Percentiles rank a stretch among this genome's conserved stretches.
phyloP scores from a whole-genome alignment of 805 yeast species.

The Wickerhamomyces rabaulensis region DNA sequence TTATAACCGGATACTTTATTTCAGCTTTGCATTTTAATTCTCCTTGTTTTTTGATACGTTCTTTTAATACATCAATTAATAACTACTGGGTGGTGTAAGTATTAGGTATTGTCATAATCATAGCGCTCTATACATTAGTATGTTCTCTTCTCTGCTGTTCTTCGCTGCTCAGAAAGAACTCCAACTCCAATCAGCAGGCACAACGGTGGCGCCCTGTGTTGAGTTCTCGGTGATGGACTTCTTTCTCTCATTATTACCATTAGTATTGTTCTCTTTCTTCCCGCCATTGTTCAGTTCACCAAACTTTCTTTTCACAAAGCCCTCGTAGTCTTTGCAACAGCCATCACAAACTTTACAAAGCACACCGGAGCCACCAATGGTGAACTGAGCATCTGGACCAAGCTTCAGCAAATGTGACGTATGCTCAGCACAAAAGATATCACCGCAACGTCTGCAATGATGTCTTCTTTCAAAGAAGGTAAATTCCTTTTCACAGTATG shows the following conservation, averaged over 20 bases:
- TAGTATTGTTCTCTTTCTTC: background rate
- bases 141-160: background rate
- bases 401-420: slow-evolving; percentile 50
- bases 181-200: slow-evolving; percentile 81
- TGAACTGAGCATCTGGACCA: slow-evolving; percentile 54
- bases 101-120: background rate
- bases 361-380: slow-evolving; percentile 63
- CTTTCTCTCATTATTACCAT: slow-evolving; percentile 25
- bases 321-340: slow-evolving; percentile 60
- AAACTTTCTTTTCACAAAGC: slow-evolving; percentile 30
- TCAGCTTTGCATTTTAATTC: background rate
- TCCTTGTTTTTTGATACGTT: background rate
- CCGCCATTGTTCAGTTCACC: slow-evolving; percentile 8
- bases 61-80: background rate
- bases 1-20: background rate
- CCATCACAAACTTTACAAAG: slow-evolving; percentile 65
- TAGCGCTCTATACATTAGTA: background rate
- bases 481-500: slow-evolving; percentile 61
- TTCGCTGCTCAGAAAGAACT: slow-evolving; percentile 65
- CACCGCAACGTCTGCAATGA: slow-evolving; percentile 85
- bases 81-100: background rate
- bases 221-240: slow-evolving; percentile 27
- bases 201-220: slow-evolving; percentile 16
- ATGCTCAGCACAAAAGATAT: slow-evolving; percentile 69
- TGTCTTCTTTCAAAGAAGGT: slow-evolving; percentile 76